Base-by-base conservation (phyloP, 169 alveolate species). In the Plasmodium cynomolgi region DNA sequence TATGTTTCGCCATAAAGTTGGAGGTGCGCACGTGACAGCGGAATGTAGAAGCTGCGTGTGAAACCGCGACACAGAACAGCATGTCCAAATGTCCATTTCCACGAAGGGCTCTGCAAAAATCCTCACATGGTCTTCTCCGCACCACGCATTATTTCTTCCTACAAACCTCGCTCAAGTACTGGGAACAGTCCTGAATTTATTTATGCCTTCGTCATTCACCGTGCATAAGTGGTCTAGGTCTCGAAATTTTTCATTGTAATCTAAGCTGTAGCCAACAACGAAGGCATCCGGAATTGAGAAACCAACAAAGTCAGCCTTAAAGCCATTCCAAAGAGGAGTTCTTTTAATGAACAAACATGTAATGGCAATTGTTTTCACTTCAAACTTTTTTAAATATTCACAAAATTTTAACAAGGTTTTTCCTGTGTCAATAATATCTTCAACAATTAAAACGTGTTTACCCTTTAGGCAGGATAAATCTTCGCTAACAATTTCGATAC, bases 341-440 rank as follows among this genome's bases (percentile, higher is more conserved):
- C 96, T 92, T n/a, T 80, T 84, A n/a, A 83, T 80, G 44, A 73
- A 91, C 39, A 91, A 41, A 37, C 84, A 80, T 15, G 92, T 95
- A n/a, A 96, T 73, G 11, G 94, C 84, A 1, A 95, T 33, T 11
- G 95, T 81, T 90, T 91, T 93, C 9, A 95, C 96, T 83, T 88
- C 93, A 81, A 93, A 77, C 29, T 84, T 94, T 81, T 95, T 84
- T 85, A 96, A 83, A 54, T 84, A 85, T 20, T 85, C 92, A 34
- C 93, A 75, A 75, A 96, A 83, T 71, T 96, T 92, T 29, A 91
- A 77, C 31, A 96, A 81, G 23, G 92, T 75, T 47, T 83, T 56
- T 41, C 96, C 96, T 4, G 98, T 96, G 84, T 96, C 97, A 17
- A 96, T 93, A 44, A 96, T 95, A 85, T 96, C 98, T 81, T 96